Percentiles rank a stretch among this genome's conserved stretches.
Evolutionary conservation across 805 yeast species (phyloP).

Genomic region (Myxozyma geophila): DNA sequence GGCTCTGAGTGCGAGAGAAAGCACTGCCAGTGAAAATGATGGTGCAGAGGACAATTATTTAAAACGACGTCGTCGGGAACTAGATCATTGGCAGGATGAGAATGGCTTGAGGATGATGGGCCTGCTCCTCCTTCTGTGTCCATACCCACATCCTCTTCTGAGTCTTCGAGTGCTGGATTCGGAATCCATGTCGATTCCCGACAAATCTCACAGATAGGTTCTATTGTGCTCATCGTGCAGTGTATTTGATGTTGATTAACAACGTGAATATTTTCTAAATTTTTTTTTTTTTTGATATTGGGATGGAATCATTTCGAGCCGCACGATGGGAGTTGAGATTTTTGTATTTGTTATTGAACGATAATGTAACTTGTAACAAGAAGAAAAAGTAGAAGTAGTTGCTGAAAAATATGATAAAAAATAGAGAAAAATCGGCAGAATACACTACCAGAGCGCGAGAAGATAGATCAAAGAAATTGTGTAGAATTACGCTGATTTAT

Average conservation of each 20-base stretch:
- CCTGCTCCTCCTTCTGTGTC: not conserved
- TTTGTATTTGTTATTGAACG: not conserved
- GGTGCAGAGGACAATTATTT: slow-evolving; percentile 20
- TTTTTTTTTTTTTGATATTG: not conserved
- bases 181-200: slow-evolving; percentile 22
- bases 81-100: not conserved
- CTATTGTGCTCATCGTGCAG: not conserved
- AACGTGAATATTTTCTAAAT: not conserved
- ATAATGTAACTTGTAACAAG: too few species aligned
- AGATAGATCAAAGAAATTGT: not conserved
- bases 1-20: slow-evolving; percentile 29
- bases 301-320: not conserved
- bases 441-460: not conserved
- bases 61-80: slow-evolving; percentile 30
- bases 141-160: slow-evolving; percentile 9
- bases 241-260: not conserved
- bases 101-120: not conserved
- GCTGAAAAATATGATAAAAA: not conserved
- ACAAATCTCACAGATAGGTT: slow-evolving; percentile 14
- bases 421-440: not conserved
- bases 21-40: slow-evolving; percentile 34
- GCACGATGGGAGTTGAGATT: slow-evolving; percentile 5
- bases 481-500: too few species aligned
- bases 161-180: slow-evolving; percentile 9
- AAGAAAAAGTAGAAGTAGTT: too few species aligned